Conservation (phyloP, 2,329 filamentous ascomycete genomes). For the Achaetomium macrosporum region DNA sequence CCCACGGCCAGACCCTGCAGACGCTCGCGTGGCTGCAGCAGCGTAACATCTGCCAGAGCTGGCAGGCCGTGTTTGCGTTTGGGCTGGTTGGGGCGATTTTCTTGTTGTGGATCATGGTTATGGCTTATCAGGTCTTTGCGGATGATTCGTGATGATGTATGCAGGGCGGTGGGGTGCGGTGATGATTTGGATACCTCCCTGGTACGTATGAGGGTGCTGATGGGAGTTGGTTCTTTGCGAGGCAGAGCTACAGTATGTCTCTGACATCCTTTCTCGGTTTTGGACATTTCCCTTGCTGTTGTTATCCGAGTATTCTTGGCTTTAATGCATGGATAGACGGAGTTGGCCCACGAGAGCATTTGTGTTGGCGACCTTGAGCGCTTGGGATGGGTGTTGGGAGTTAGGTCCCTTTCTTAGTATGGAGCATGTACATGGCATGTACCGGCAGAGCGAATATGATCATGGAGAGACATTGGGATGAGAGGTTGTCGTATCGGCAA, state of each 20-base stretch:
- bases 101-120: conserved; percentile 62
- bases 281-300: not conserved
- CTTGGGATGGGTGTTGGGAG: conserved; percentile 1
- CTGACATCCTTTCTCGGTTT: not conserved
- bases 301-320: not conserved
- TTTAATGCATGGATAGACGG: conserved; percentile 10
- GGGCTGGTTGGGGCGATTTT: conserved; percentile 54
- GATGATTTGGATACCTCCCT: not conserved
- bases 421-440: not conserved
- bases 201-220: not conserved
- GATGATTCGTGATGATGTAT: conserved; percentile 21
- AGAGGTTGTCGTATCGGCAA: no score
- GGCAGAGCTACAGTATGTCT: not conserved
- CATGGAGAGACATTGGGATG: no score
- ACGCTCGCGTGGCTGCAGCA: conserved; percentile 62
- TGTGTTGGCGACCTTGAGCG: not conserved
- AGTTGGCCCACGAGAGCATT: conserved; percentile 3
- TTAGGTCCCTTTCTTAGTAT: not conserved
- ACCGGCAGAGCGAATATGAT: conserved; percentile 9
- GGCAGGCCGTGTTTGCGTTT: conserved; percentile 61
- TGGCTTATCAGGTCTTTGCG: conserved; percentile 59
- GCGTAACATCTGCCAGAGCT: conserved; percentile 56
- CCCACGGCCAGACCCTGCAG: conserved; percentile 44
- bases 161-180: not conserved
- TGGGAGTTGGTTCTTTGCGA: not conserved